phyloP scores from a whole-genome alignment of 2,329 filamentous ascomycete species.

The Colletotrichum euphorbiae region DNA sequence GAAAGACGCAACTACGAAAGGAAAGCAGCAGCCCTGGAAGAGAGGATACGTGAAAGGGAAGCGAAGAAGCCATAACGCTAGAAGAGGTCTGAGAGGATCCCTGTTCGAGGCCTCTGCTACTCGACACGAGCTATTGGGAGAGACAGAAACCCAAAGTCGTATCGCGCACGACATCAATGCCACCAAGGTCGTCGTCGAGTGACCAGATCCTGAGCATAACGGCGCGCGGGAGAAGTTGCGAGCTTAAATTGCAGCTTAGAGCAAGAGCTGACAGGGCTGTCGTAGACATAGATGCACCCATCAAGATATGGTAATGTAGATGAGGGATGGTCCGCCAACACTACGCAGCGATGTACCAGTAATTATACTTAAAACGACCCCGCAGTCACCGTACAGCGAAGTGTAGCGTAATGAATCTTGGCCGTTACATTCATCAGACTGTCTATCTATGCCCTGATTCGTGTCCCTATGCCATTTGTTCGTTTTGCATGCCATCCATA shows the following conservation, averaged over 20 bases:
- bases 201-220: too few species aligned
- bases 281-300: too few species aligned
- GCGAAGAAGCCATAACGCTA: constrained; percentile 36
- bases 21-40: constrained; percentile 55
- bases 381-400: background rate
- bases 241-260: too few species aligned
- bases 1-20: constrained; percentile 55
- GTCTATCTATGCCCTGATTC: constrained; percentile 33
- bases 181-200: too few species aligned
- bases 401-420: constrained; percentile 17
- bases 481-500: constrained; percentile 35
- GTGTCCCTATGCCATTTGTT: constrained; percentile 26
- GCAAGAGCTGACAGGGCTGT: too few species aligned
- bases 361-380: constrained; percentile 1
- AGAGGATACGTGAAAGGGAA: constrained; percentile 53
- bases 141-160: too few species aligned
- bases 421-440: constrained; percentile 25
- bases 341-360: background rate
- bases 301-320: too few species aligned
- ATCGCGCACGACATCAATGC: too few species aligned
- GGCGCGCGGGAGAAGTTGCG: too few species aligned
- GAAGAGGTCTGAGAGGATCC: background rate
- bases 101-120: too few species aligned
- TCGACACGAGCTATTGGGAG: too few species aligned
- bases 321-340: background rate